Conservation (phyloP, 2,329 filamentous ascomycete genomes). For the Clarireedia monteithiana region DNA sequence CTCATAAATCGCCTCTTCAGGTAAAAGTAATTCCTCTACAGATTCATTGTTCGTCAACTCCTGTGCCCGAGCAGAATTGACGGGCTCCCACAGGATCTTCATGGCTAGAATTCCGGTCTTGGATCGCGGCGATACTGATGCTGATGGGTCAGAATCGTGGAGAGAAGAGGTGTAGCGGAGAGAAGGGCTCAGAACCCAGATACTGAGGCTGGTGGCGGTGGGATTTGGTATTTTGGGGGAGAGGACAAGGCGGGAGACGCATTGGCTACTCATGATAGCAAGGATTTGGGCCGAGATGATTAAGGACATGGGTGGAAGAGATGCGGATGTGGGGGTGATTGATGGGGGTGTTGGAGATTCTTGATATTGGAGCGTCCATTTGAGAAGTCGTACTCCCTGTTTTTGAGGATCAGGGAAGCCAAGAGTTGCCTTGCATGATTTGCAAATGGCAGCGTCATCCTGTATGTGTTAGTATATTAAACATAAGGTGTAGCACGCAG, state of each 20-base stretch:
- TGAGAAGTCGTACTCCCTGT: conserved; percentile 22
- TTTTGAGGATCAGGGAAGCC: conserved; percentile 21
- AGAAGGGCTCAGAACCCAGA: conserved; percentile 3
- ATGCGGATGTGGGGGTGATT: background rate
- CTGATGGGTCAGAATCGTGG: background rate
- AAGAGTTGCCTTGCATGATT: conserved; percentile 17
- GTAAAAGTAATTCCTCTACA: conserved; percentile 51
- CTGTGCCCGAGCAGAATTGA: conserved; percentile 10
- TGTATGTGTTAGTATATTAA: background rate
- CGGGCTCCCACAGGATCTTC: conserved; percentile 24
- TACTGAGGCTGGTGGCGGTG: background rate
- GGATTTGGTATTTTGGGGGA: background rate
- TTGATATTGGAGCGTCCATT: conserved; percentile 18
- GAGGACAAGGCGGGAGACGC: conserved; percentile 1
- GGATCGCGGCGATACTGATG: too few relatives aligned
- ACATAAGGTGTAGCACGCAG: background rate
- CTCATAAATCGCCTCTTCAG: conserved; percentile 39
- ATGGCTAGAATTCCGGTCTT: conserved; percentile 15
- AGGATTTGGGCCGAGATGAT: conserved; percentile 17
- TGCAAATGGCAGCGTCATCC: background rate
- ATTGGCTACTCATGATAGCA: conserved; percentile 6
- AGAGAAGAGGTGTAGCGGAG: background rate
- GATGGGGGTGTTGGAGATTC: background rate
- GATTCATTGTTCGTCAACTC: conserved; percentile 13
- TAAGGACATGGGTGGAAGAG: conserved; percentile 11